Base-by-base conservation (phyloP, 2,329 filamentous ascomycete genomes). In the Gremmenia infestans region DNA sequence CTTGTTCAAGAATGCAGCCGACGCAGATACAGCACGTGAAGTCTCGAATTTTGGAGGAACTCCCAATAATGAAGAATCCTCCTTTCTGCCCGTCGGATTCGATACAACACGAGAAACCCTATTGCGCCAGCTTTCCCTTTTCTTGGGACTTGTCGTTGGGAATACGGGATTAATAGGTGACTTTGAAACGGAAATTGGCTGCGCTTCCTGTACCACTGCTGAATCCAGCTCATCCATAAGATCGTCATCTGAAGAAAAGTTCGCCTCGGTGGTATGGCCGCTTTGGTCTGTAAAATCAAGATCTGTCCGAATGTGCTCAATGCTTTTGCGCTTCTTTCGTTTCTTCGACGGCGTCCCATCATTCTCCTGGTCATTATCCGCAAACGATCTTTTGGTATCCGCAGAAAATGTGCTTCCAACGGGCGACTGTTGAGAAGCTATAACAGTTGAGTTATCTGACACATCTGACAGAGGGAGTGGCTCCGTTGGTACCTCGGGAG, bases 181-280 rank as follows among this genome's bases (percentile, higher is more conserved):
- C 70, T 91, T 92, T 22, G 88, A 85, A 8, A 94, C 85, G 1
- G 81, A 81, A 60, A 95, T 83, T 2, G 89, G 87, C 68, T 86
- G 87, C n/a, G 91, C 91, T 73, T 96, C 84, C 68, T 94, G 81
- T 17, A 96, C 76, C 2, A 87, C 91, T 28, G 91, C 91, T 54
- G 83, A 88, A 65, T 90, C 88, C 54, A 96, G 74, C 72, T 96
- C 91, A 55, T 95, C 88, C 81, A 95, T 88, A 60, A 92, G 81
- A 15, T 84, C 87, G 67, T 94, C 89, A 69, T 93, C 89, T n/a
- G 88, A 86, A 25, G 73, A 79, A 42, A 83, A 73, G 68, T 81
- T 80, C 43, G 78, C 66, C 42, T 76, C 74, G 2, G 75, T 68
- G 52, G 67, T 65, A 15, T 65, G 60, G 19, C 54, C 40, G 54